Base-by-base conservation (phyloP, 2,329 filamentous ascomycete genomes). In the Fusarium incarnatum region DNA sequence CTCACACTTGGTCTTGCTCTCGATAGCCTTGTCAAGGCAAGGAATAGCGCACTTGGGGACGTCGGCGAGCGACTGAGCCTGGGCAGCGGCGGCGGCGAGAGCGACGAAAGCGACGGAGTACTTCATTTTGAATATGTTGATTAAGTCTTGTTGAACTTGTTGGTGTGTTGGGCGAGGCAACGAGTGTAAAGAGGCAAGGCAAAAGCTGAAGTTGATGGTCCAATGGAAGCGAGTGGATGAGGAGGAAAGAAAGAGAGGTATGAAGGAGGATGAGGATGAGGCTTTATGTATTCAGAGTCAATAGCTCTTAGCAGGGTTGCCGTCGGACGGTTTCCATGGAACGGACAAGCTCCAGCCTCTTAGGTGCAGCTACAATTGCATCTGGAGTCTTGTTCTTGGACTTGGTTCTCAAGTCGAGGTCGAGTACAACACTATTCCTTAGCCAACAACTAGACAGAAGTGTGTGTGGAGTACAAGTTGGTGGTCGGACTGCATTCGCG, bases 21-120 rank as follows among this genome's bases (percentile, higher is more conserved):
- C 54, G 70, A 81, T 73, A 62, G 79, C 75, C 5, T 73, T 58
- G 70, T 75, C 69, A 37, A 83, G 74, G 75, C 81, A 83, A 41
- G 75, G 55, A n/a, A 77, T 45, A 37, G 81, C 80, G 71, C 82
- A 83, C 59, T 64, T 53, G 71, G 82, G 81, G 59, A 82, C 76
- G 64, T 81, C 79, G 45, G 27, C 48, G 54, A 63, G 70, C 61
- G 72, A 69, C 78, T 81, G 78, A 70, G 81, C 81, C 56, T 71
- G 68, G 46, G 72, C 81, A 56, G 77, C 68, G 56, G 76, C 68
- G 60, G 78, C 74, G 70, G 77, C 77, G 68, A 81, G 73, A 73
- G 76, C 72, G 59, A 80, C 54, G 67, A 77, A 72, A 62, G 76
- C 76, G 71, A 79, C 52, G 60, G 79, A 57, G 75, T 74, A 78